Evolutionary conservation across 169 alveolate genomes (phyloP), one percentile per base, ranked within the genome.

Genomic region (Eimeria brunetti): DNA sequence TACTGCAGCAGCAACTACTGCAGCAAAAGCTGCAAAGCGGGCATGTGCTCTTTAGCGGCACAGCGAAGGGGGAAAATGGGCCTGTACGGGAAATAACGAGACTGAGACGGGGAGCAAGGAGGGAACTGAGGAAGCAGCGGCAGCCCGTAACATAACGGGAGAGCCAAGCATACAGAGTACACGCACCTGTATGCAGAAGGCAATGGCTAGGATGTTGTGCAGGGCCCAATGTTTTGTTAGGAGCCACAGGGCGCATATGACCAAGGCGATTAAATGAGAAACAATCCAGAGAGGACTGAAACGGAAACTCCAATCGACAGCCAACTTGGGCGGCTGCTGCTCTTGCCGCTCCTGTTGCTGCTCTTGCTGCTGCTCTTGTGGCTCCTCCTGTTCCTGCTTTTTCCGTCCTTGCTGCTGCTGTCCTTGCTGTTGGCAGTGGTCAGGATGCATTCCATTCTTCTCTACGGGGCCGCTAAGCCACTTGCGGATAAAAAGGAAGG

Each of bases 191-290:
- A 98, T 96, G 58, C 98, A 97, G 94, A 98, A 98, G 62, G 99
- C 97, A 56, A 98, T 97, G 67, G 99, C 99, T 84, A 98, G 97
- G 16, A 98, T 33, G 97, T 98, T 98, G 88, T 98, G 98, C 7
- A 98, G 95, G 58, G 97, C 96, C 98, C 99, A 98, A 94, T 97
- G 97, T 94, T 97, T 97, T 14, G 98, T 97, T 71, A 94, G 73
- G 12, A 97, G 94, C 97, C 98, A 98, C 4, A 96, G 27, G 33
- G 92, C 67, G 33, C 97, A 98, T 9, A 98, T 90, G 0, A 89
- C 67, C 49, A 67, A 51, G 27, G 96, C 89, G 8, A 56, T n/a
- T 27, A 78, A n/a, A 53, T 88, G 75, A 24, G 91, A 60, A 64
- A 44, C 51, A n/a, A 94, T 44, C 89, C 92, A 56, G 33, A 78